These are phyloP conservation scores for Penicillium odoratum DNA, from an alignment of 495 filamentous ascomycete genomes.

Conservation along the genomic window DNA sequence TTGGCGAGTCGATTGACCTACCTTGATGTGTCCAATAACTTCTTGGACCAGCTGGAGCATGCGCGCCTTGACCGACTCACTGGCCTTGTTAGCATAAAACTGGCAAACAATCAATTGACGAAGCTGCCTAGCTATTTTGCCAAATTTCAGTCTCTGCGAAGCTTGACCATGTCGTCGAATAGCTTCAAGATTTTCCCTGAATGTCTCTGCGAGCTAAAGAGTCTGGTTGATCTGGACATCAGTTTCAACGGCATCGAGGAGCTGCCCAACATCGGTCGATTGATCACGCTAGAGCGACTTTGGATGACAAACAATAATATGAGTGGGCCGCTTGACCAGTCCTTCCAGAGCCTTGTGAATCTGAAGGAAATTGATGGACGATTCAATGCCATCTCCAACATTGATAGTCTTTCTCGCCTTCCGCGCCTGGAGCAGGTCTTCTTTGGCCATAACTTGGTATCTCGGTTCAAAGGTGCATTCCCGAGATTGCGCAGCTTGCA, in stretches of 20 bases:
- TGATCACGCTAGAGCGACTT: slow-evolving; percentile 79
- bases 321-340: slow-evolving; percentile 66
- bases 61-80: slow-evolving; percentile 69
- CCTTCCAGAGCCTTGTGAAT: slow-evolving; percentile 68
- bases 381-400: slow-evolving; percentile 83
- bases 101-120: slow-evolving; percentile 88
- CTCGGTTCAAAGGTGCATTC: slow-evolving; percentile 82
- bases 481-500: slow-evolving; percentile 78
- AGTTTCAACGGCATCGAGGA: slow-evolving; percentile 89
- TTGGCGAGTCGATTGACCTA: slow-evolving; percentile 79
- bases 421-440: slow-evolving; percentile 84
- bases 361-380: slow-evolving; percentile 91
- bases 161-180: slow-evolving; percentile 89
- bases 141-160: slow-evolving; percentile 71
- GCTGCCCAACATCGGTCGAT: slow-evolving; percentile 75
- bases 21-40: slow-evolving; percentile 93
- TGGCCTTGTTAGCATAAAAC: slow-evolving; percentile 83
- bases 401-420: slow-evolving; percentile 78
- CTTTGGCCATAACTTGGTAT: slow-evolving; percentile 87
- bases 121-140: slow-evolving; percentile 78
- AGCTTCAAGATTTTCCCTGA: slow-evolving; percentile 79
- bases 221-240: slow-evolving; percentile 89
- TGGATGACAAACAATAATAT: slow-evolving; percentile 95
- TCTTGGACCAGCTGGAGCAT: slow-evolving; percentile 80
- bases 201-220: slow-evolving; percentile 78